Evolutionary conservation across 108 stramenopile genomes (phyloP).

Genomic region (Fragilariopsis cylindrus): DNA sequence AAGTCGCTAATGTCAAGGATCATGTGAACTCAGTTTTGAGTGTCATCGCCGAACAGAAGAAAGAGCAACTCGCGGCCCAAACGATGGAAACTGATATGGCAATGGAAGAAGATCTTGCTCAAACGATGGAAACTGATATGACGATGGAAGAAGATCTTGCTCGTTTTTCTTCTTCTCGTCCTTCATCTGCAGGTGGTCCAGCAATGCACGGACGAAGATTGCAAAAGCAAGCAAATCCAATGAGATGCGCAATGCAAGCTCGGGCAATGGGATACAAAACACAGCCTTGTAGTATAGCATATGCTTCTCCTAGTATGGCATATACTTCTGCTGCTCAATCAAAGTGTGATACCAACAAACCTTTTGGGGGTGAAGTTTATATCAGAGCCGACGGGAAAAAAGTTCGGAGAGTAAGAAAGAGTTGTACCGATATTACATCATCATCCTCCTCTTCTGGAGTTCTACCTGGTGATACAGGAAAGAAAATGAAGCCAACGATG

Average conservation of each 20-base stretch:
- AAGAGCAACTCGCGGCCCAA: constrained; percentile 57
- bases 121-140: constrained; percentile 59
- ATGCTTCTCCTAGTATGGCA: not conserved
- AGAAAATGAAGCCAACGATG: not conserved
- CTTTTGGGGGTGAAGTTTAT: not conserved
- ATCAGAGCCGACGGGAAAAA: not conserved
- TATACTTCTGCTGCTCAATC: not conserved
- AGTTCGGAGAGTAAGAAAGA: too few species aligned
- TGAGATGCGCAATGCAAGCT: not conserved
- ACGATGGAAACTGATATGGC: constrained; percentile 62
- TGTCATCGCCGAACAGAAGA: constrained; percentile 57
- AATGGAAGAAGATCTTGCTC: not conserved
- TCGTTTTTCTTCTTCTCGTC: too few species aligned
- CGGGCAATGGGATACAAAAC: not conserved
- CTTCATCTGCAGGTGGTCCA: too few species aligned
- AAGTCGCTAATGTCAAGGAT: constrained; percentile 59
- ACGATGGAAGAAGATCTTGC: constrained; percentile 12
- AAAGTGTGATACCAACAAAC: not conserved
- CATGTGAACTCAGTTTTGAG: constrained; percentile 70
- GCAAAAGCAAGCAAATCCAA: not conserved
- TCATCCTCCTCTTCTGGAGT: not conserved
- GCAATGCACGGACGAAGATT: not conserved
- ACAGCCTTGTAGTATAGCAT: not conserved
- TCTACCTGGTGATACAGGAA: not conserved
- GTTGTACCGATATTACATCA: not conserved